These are phyloP conservation scores for Kazachstania psychrophila DNA, from an alignment of 805 yeast genomes.

Conservation along the genomic window DNA sequence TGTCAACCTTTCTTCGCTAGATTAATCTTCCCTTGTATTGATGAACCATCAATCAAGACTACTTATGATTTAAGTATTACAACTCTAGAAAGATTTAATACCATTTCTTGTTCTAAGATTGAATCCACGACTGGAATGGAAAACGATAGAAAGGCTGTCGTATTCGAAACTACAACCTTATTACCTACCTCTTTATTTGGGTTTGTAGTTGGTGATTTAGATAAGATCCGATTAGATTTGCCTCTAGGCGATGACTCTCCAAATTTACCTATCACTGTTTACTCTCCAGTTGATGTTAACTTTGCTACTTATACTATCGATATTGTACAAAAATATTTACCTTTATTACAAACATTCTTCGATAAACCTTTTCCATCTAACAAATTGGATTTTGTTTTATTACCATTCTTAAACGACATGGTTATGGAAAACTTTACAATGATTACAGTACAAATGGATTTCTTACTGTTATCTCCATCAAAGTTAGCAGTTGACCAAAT, in stretches of 20 bases:
- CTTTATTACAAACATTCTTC: conserved; percentile 39
- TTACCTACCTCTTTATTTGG: conserved; percentile 60
- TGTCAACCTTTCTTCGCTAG: conserved; percentile 61
- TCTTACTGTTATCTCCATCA: conserved; percentile 34
- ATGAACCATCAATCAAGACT: conserved; percentile 50
- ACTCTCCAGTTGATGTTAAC: conserved; percentile 40
- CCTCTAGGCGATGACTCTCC: conserved; percentile 16
- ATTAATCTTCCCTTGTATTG: conserved; percentile 57
- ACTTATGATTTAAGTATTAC: conserved; percentile 39
- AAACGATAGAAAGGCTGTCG: conserved; percentile 28
- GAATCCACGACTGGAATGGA: background rate
- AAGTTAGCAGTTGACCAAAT: conserved; percentile 20
- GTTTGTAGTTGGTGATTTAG: conserved; percentile 61
- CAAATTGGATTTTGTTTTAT: conserved; percentile 57
- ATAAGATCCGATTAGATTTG: conserved; percentile 35
- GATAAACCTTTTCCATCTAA: conserved; percentile 44
- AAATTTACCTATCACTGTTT: conserved; percentile 42
- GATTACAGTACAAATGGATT: conserved; percentile 49
- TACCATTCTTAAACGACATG: conserved; percentile 66
- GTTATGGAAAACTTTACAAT: conserved; percentile 78
- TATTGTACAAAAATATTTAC: conserved; percentile 39
- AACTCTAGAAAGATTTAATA: background rate
- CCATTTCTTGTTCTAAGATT: conserved; percentile 2
- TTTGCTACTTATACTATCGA: conserved; percentile 44
- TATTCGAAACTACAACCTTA: conserved; percentile 46